phyloP scores from a whole-genome alignment of 371 early-diverging fungal genomes.

The Mortierella sp. region DNA sequence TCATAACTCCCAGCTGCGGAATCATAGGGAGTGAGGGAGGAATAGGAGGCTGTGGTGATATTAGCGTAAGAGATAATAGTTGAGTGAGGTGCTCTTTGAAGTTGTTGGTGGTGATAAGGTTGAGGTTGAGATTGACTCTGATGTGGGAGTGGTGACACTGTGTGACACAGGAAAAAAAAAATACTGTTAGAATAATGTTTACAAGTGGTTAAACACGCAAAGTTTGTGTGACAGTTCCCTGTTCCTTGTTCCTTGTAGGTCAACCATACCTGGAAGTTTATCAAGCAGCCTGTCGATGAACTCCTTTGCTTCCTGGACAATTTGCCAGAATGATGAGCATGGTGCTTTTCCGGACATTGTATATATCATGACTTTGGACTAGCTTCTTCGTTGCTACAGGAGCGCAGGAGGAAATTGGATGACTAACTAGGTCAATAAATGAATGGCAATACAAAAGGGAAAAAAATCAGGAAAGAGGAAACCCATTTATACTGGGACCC shows the following conservation, averaged over 20 bases:
- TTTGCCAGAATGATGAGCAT: conserved; percentile 16
- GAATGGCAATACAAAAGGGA: background rate
- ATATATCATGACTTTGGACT: background rate
- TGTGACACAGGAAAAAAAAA: background rate
- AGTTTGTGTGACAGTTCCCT: background rate
- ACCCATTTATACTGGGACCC: background rate
- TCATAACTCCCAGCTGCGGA: background rate
- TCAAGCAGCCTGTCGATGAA: conserved; percentile 11
- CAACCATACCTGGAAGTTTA: conserved; percentile 15
- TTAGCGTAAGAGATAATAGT: conserved; percentile 17
- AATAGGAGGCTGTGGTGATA: conserved; percentile 13
- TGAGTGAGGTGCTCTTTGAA: conserved; percentile 11
- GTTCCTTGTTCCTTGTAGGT: background rate
- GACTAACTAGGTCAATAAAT: background rate
- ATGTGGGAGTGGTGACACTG: background rate
- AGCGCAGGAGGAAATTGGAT: background rate
- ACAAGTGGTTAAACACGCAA: background rate
- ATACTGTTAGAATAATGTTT: conserved; percentile 2
- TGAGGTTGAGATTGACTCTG: too few relatives aligned
- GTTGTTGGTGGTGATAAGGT: background rate
- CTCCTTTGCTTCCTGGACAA: conserved; percentile 19
- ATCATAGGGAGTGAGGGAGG: too few relatives aligned
- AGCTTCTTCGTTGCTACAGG: background rate
- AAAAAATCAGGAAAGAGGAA: background rate
- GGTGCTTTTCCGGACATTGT: conserved; percentile 16